Conservation (phyloP, 306 rosid species). For the Cucurbita ficifolia region DNA sequence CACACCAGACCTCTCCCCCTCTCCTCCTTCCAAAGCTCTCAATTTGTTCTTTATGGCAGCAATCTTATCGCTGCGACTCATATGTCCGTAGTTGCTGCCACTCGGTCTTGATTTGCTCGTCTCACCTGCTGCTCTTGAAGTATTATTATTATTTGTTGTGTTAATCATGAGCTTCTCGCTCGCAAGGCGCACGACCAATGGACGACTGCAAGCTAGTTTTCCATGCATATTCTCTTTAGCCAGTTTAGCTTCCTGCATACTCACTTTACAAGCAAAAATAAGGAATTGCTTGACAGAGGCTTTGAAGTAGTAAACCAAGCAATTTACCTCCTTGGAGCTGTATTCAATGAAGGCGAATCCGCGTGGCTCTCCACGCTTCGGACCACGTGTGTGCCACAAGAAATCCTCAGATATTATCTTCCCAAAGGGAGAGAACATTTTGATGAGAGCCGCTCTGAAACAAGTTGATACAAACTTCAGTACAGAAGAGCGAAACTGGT, state of each 20-base stretch:
- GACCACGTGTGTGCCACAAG: conserved; percentile 83
- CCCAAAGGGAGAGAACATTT: conserved; percentile 85
- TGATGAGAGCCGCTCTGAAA: conserved; percentile 67
- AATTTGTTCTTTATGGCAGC: conserved; percentile 92
- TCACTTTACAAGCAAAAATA: conserved; percentile 82
- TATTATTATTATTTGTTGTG: conserved; percentile 22
- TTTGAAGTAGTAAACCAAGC: conserved; percentile 2
- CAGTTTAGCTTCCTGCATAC: conserved; percentile 91
- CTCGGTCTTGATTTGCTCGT: conserved; percentile 30
- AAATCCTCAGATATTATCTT: conserved; percentile 74
- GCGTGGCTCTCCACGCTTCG: conserved; percentile 74
- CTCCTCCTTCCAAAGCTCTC: conserved; percentile 48
- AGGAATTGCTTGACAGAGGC: conserved; percentile 28
- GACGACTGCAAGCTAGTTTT: conserved; percentile 72
- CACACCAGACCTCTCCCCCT: conserved; percentile 37
- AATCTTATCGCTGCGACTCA: conserved; percentile 58
- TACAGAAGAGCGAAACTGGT: not conserved
- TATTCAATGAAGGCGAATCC: conserved; percentile 86
- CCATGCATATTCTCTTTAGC: conserved; percentile 99
- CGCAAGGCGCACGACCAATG: conserved; percentile 71
- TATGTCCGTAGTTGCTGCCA: conserved; percentile 34
- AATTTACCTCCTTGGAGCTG: conserved; percentile 57
- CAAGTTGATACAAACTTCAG: conserved; percentile 10
- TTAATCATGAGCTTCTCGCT: conserved; percentile 36
- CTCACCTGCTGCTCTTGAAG: conserved; percentile 24